These are phyloP conservation scores for Phaeosphaeriaceae sp. DNA, from an alignment of 2,329 filamentous ascomycete genomes.

Conservation along the genomic window DNA sequence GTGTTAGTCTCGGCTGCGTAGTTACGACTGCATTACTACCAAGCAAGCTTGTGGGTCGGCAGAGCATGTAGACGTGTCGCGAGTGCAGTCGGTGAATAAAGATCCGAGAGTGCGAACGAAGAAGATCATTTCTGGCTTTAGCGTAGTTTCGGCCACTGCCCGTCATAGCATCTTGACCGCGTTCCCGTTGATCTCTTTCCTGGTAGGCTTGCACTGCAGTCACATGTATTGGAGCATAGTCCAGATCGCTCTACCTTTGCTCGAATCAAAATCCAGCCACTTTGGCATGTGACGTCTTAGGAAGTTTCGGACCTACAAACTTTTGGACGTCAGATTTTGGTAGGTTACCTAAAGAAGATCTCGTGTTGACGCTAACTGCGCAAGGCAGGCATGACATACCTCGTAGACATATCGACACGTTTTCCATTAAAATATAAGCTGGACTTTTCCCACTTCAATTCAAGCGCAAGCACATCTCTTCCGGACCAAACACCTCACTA, in stretches of 20 bases:
- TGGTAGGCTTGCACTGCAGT: neutral
- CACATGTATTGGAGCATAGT: neutral
- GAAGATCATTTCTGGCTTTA: neutral
- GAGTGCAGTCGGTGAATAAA: neutral
- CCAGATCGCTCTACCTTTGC: neutral
- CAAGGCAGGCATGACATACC: neutral
- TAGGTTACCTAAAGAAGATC: neutral
- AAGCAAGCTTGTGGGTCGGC: neutral
- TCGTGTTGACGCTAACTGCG: neutral
- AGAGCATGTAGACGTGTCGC: neutral
- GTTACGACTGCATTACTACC: slow-evolving; percentile 60
- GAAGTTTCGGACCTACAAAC: neutral
- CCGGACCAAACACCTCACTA: no score
- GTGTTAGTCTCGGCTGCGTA: slow-evolving; percentile 61
- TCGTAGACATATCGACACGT: no score
- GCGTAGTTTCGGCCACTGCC: no score
- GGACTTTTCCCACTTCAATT: no score
- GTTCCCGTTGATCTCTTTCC: neutral
- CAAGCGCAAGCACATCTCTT: no score
- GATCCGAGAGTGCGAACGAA: neutral
- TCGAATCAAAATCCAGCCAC: neutral
- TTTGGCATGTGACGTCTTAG: neutral
- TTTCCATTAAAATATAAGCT: neutral
- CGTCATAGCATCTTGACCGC: neutral
- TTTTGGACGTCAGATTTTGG: neutral